Conservation (phyloP, 371 early-diverging fungal species). For the Mortierella sp. region DNA sequence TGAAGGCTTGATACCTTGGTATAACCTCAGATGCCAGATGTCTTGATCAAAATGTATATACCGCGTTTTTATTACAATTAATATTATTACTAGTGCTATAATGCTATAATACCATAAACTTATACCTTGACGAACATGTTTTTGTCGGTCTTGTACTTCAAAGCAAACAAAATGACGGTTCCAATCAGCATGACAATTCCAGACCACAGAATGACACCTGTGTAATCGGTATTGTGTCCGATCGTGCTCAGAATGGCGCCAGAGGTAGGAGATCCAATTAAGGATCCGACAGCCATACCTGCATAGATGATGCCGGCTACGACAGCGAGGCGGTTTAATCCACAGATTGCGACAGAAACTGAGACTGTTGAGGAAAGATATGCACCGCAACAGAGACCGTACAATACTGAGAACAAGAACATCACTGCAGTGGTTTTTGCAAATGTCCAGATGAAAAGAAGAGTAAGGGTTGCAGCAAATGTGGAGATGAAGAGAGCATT, state of each 20-base stretch:
- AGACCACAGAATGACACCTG: slow-evolving; percentile 41
- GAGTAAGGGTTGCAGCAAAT: slow-evolving; percentile 61
- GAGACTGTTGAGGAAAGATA: slow-evolving; percentile 63
- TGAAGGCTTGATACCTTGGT: background rate
- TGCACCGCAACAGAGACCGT: slow-evolving; percentile 70
- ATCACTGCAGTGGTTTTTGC: slow-evolving; percentile 60
- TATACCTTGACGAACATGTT: slow-evolving; percentile 40
- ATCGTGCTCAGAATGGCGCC: slow-evolving; percentile 65
- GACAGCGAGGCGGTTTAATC: slow-evolving; percentile 58
- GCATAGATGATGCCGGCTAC: slow-evolving; percentile 61
- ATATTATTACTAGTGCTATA: background rate
- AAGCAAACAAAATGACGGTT: slow-evolving; percentile 19
- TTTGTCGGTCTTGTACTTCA: slow-evolving; percentile 30
- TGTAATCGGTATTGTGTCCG: slow-evolving; percentile 38
- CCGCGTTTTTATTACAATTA: background rate
- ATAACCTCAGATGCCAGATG: background rate
- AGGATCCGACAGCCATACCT: slow-evolving; percentile 59
- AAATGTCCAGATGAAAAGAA: slow-evolving; percentile 76
- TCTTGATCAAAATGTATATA: background rate
- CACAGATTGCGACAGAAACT: slow-evolving; percentile 59
- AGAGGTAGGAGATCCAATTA: slow-evolving; percentile 67
- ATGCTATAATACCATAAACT: too few relatives aligned
- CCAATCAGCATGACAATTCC: slow-evolving; percentile 43
- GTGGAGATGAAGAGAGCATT: slow-evolving; percentile 64
- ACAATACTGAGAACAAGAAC: slow-evolving; percentile 65